Base-by-base conservation (phyloP, 2,329 filamentous ascomycete species). In the Aspergillus sojae region DNA sequence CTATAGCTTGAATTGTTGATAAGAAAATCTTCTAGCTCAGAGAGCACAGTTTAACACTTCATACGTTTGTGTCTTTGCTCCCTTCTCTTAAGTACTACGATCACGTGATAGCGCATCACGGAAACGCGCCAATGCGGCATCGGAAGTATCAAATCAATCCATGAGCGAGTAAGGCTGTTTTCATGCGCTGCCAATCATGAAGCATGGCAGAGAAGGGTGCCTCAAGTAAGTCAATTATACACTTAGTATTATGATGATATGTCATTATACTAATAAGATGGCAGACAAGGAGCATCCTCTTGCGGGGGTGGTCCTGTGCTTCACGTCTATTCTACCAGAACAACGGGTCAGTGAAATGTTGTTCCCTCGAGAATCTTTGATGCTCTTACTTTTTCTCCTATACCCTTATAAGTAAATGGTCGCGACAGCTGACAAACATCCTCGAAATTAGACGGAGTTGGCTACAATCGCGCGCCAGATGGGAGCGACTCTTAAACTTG, bases 401-500 rank as follows among this genome's bases (percentile, higher is more conserved):
- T 53, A n/a, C 12, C n/a, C 9, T 11, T 30, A 23, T n/a, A 4
- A 11, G n/a, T 50, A 4, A 30, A 16, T 9, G 6, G 14, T 36
- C n/a, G 16, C 3, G 21, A n/a, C 21, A 26, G 41, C 30, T 46
- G 48, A 52, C 43, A 41, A 50, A 21, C 5, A 2, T 12, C 5
- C 5, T 48, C 5, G 12, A 14, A 21, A 23, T 9, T 60, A 83
- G 80, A 78, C 77, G 43, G 75, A 79, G 60, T 69, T 82, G 58
- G 76, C 77, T 30, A 71, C 77, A 50, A 72, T 79, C 61, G 91
- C 91, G 21, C 79, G 83, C 67, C 88, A 97, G 74, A 93, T 99
- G 83, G 95, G 95, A 68, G 95, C 94, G 57, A 79, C 86, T 64
- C 91, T 96, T 83, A 93, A 91, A 72, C 91, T 93, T 77, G 94